These are phyloP conservation scores for Kalmusia sp. DNA, from an alignment of 2,329 filamentous ascomycete species.

Conservation along the genomic window DNA sequence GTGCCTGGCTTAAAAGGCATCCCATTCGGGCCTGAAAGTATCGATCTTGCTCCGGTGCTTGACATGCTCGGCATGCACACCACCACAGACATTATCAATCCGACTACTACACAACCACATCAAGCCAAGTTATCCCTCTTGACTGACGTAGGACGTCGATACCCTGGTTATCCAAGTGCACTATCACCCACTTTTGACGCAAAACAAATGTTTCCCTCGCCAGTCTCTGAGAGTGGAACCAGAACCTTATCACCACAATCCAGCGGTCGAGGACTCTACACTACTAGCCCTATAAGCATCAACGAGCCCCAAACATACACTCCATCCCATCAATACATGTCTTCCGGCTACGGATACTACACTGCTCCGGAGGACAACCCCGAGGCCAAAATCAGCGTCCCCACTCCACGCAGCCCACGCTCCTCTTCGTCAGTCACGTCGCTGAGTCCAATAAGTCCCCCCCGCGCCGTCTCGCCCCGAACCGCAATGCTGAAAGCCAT, in stretches of 20 bases:
- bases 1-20: slow-evolving; percentile 1
- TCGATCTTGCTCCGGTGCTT: slow-evolving; percentile 19
- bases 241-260: slow-evolving; percentile 20
- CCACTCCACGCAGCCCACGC: background rate
- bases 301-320: slow-evolving; percentile 33
- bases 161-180: slow-evolving; percentile 42
- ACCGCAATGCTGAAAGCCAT: slow-evolving; percentile 36
- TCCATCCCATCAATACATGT: slow-evolving; percentile 20
- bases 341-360: slow-evolving; percentile 22
- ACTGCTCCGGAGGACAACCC: background rate
- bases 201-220: slow-evolving; percentile 36
- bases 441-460: slow-evolving; percentile 25
- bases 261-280: slow-evolving; percentile 4
- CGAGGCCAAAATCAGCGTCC: slow-evolving; percentile 8
- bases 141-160: slow-evolving; percentile 37
- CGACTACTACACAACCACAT: background rate
- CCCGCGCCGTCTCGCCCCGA: slow-evolving; percentile 27
- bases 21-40: background rate
- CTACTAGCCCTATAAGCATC: slow-evolving; percentile 33
- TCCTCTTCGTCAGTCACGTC: slow-evolving; percentile 9
- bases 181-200: slow-evolving; percentile 38
- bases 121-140: slow-evolving; percentile 27
- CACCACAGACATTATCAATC: slow-evolving; percentile 6
- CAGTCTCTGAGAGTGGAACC: slow-evolving; percentile 26
- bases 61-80: slow-evolving; percentile 25